A percentile compares a stretch with the other conserved stretches of the same genome.
phyloP scores from a whole-genome alignment of 2,329 filamentous ascomycete genomes.

The Rhytidhysteron rufulum region DNA sequence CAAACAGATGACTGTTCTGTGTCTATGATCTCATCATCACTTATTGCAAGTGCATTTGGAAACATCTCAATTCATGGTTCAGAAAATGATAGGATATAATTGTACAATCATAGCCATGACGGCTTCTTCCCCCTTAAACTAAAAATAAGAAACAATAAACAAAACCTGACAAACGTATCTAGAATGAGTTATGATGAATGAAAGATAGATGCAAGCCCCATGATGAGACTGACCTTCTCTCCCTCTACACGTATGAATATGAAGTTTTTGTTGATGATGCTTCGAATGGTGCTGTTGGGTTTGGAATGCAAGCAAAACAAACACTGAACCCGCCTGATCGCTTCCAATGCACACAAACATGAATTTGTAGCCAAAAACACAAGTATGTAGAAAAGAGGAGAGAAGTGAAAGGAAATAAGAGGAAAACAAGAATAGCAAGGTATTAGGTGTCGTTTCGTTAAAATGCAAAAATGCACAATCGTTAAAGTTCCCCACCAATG shows the following conservation, averaged over 20 bases:
- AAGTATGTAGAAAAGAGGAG: conserved; percentile 12
- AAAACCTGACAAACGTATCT: too few species aligned
- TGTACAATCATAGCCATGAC: conserved; percentile 14
- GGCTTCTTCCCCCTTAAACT: too few species aligned
- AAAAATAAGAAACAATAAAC: too few species aligned
- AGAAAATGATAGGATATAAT: conserved; percentile 2
- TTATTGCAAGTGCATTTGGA: too few species aligned
- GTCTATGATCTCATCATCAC: too few species aligned
- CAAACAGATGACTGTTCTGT: too few species aligned
- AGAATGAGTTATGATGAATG: background rate
- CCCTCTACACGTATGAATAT: background rate
- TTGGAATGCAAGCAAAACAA: background rate
- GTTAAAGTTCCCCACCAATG: too few species aligned
- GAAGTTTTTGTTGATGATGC: background rate
- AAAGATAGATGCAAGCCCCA: background rate
- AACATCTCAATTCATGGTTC: too few species aligned
- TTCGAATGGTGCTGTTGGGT: conserved; percentile 6
- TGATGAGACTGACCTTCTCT: background rate
- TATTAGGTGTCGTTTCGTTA: too few species aligned
- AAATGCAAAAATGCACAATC: conserved; percentile 24
- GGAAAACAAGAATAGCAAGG: conserved; percentile 15
- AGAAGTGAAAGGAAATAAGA: conserved; percentile 11
- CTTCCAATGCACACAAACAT: background rate
- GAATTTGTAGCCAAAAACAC: conserved; percentile 10
- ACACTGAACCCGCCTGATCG: background rate